Conservation (phyloP, 305 asterid genomes). For the Fraxinus sp. region DNA sequence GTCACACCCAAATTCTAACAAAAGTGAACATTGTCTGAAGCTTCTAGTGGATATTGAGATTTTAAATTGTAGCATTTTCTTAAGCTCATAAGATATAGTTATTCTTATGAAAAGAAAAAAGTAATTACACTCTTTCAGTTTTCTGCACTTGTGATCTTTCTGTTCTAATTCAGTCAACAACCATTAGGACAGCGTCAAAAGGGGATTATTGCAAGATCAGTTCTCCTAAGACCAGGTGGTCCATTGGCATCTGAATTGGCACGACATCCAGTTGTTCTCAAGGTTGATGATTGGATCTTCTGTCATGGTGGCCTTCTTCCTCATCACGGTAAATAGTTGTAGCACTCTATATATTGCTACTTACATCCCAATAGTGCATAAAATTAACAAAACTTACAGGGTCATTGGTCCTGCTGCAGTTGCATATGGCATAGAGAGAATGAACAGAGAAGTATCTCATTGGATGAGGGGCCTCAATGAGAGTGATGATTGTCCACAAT, state of each 20-base stretch:
- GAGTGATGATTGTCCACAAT: constrained; percentile 42
- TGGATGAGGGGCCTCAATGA: constrained; percentile 80
- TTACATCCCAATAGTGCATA: neutral
- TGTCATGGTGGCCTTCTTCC: constrained; percentile 99
- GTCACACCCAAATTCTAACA: too few relatives aligned
- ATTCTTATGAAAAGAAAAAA: neutral
- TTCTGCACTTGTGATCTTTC: constrained; percentile 19
- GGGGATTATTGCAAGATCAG: constrained; percentile 87
- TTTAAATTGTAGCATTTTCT: neutral
- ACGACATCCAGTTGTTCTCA: constrained; percentile 71
- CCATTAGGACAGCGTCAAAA: constrained; percentile 93
- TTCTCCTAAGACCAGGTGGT: constrained; percentile 90
- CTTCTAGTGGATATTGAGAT: neutral
- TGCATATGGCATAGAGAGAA: constrained; percentile 76
- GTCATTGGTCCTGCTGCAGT: constrained; percentile 45
- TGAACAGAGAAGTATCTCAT: constrained; percentile 73
- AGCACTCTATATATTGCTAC: neutral
- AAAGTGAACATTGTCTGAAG: neutral
- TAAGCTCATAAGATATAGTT: constrained; percentile 6
- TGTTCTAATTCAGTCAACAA: constrained; percentile 43
- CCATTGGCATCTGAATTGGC: constrained; percentile 86
- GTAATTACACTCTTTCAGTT: neutral
- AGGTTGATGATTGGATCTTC: constrained; percentile 90
- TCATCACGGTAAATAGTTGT: constrained; percentile 67
- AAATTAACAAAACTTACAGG: neutral